Evolutionary conservation across 371 early-diverging fungal species (phyloP).

Genomic region (Synchytrium microbalum): DNA sequence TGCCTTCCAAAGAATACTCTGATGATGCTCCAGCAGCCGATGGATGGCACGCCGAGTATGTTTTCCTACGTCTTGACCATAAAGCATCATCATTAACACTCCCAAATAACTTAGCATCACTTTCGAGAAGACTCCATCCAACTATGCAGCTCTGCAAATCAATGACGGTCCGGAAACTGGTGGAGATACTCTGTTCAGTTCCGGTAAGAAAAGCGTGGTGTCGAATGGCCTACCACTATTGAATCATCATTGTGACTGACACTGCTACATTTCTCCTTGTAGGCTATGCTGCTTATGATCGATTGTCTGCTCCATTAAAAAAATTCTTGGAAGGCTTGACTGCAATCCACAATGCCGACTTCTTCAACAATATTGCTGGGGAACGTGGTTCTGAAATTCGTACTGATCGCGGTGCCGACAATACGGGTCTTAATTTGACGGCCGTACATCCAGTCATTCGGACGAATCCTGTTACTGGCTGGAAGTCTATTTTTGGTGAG

Average conservation of each 20-base stretch:
- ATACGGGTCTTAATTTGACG: conserved; percentile 18
- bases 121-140: too few relatives aligned
- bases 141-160: too few relatives aligned
- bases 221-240: conserved; percentile 12
- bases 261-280: conserved; percentile 55
- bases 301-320: conserved; percentile 43
- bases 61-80: too few relatives aligned
- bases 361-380: conserved; percentile 32
- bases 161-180: too few relatives aligned
- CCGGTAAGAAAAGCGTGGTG: conserved; percentile 13
- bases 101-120: too few relatives aligned
- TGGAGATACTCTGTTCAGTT: neutral
- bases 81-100: too few relatives aligned
- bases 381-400: conserved; percentile 34
- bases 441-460: conserved; percentile 43
- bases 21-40: too few relatives aligned
- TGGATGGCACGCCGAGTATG: too few relatives aligned
- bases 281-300: conserved; percentile 49
- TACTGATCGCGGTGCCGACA: conserved; percentile 21
- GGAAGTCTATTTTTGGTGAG: conserved; percentile 51
- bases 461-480: conserved; percentile 56
- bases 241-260: conserved; percentile 26
- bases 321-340: conserved; percentile 44
- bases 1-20: neutral
- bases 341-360: conserved; percentile 44